These are phyloP conservation scores for Metarhizium rileyi DNA, from an alignment of 2,329 filamentous ascomycete genomes.

Conservation along the genomic window DNA sequence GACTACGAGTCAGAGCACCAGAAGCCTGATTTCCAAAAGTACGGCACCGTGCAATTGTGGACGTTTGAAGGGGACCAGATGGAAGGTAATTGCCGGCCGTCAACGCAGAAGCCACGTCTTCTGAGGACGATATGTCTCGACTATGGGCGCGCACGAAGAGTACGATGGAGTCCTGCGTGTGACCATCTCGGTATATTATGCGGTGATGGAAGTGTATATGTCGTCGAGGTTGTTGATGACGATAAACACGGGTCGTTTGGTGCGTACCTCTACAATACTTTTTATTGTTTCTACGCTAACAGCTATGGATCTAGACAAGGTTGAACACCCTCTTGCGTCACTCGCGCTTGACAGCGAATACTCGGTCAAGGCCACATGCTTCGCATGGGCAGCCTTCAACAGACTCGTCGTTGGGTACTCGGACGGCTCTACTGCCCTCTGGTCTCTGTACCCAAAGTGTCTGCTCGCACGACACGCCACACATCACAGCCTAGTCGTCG, in stretches of 20 bases:
- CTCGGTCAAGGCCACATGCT: constrained; percentile 37
- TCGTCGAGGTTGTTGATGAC: constrained; percentile 28
- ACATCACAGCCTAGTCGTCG: constrained; percentile 44
- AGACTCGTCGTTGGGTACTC: constrained; percentile 45
- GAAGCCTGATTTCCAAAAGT: constrained; percentile 27
- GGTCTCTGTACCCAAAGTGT: constrained; percentile 41
- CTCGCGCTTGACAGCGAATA: constrained; percentile 37
- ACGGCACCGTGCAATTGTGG: constrained; percentile 44
- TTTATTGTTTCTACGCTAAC: constrained; percentile 14
- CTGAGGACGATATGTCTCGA: constrained; percentile 37
- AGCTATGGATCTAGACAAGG: constrained; percentile 29
- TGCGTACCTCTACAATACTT: constrained; percentile 17
- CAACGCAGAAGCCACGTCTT: constrained; percentile 27
- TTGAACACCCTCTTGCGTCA: constrained; percentile 33
- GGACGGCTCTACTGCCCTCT: constrained; percentile 46
- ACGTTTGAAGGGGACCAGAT: constrained; percentile 27
- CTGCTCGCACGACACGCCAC: constrained; percentile 41
- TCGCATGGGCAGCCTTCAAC: constrained; percentile 47
- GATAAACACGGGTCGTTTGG: constrained; percentile 27
- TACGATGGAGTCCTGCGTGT: constrained; percentile 36
- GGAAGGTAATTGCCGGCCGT: constrained; percentile 24
- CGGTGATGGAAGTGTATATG: constrained; percentile 39
- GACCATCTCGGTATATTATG: constrained; percentile 40
- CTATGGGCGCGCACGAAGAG: constrained; percentile 38
- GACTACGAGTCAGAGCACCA: constrained; percentile 27